Conservation (phyloP, 176 grass and related monocot species). For the Paspalum notatum region DNA sequence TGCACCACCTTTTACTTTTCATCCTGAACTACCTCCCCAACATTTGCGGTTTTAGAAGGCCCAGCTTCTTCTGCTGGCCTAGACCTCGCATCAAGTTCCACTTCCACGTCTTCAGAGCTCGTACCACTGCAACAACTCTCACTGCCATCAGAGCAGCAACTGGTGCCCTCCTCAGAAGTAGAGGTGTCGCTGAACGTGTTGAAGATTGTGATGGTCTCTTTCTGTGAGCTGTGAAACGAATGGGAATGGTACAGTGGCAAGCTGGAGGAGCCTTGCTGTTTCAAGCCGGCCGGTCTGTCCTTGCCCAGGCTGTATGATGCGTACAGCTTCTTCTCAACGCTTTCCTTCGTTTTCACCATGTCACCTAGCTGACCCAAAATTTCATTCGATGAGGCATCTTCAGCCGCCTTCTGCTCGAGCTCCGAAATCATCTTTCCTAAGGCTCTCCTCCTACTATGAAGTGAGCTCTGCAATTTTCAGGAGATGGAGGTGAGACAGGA, state of each 20-base stretch:
- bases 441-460: constrained; percentile 63
- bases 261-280: constrained; percentile 42
- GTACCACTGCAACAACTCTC: constrained; percentile 32
- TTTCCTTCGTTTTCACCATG: constrained; percentile 72
- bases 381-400: constrained; percentile 58
- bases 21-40: constrained; percentile 10
- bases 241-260: constrained; percentile 72
- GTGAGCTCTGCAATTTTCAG: constrained; percentile 58
- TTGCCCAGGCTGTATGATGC: constrained; percentile 72
- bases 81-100: constrained; percentile 9
- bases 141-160: constrained; percentile 38
- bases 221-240: constrained; percentile 60
- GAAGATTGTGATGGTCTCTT: constrained; percentile 62
- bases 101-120: constrained; percentile 44
- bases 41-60: constrained; percentile 36
- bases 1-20: neutral
- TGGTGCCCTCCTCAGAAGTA: constrained; percentile 42
- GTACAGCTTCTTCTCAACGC: constrained; percentile 60
- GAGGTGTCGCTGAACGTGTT: constrained; percentile 54
- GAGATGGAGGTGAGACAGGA: constrained; percentile 6
- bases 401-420: constrained; percentile 55
- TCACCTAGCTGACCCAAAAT: constrained; percentile 63
- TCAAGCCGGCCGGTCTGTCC: constrained; percentile 38
- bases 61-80: constrained; percentile 42
- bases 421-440: constrained; percentile 66